Conservation (phyloP, 1,284 basidiomycete species). For the Apiotrichum gracile region DNA sequence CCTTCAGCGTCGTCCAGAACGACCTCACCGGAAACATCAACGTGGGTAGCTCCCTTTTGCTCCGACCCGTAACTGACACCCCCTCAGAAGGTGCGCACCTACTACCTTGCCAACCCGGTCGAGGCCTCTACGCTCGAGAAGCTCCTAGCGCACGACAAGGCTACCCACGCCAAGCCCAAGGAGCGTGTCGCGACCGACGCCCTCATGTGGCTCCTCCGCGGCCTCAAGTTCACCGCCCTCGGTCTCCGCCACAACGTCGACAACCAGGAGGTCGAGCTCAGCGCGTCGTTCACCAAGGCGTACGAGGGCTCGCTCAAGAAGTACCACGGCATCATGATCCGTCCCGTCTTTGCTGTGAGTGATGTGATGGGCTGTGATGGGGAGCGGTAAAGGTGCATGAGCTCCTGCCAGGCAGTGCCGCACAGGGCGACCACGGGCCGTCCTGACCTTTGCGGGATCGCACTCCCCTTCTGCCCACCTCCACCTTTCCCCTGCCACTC, state of each 20-base stretch:
- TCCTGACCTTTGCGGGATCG: neutral
- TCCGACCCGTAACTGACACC: neutral
- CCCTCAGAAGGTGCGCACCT: conserved; percentile 75
- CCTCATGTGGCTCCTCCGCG: conserved; percentile 85
- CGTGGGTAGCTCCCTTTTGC: conserved; percentile 50
- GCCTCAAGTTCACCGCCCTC: conserved; percentile 83
- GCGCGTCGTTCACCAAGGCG: conserved; percentile 68
- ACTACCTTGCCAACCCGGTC: conserved; percentile 62
- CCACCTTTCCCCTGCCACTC: neutral
- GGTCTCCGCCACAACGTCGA: conserved; percentile 69
- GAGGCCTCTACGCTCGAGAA: conserved; percentile 74
- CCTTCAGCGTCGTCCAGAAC: conserved; percentile 76
- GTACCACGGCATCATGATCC: conserved; percentile 83
- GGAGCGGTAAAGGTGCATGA: neutral
- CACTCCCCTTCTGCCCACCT: neutral
- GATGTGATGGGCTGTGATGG: neutral
- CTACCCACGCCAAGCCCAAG: conserved; percentile 56
- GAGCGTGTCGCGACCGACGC: conserved; percentile 77
- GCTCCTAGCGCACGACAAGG: conserved; percentile 78
- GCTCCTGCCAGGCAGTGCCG: neutral
- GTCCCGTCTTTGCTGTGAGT: conserved; percentile 75
- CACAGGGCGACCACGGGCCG: too few species aligned
- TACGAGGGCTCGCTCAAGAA: conserved; percentile 79
- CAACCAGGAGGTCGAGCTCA: conserved; percentile 66
- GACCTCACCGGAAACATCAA: conserved; percentile 91